Percentiles rank a stretch among this genome's conserved stretches.
Evolutionary conservation across 805 yeast species (phyloP).

Genomic region (Wickerhamiella nectarea): DNA sequence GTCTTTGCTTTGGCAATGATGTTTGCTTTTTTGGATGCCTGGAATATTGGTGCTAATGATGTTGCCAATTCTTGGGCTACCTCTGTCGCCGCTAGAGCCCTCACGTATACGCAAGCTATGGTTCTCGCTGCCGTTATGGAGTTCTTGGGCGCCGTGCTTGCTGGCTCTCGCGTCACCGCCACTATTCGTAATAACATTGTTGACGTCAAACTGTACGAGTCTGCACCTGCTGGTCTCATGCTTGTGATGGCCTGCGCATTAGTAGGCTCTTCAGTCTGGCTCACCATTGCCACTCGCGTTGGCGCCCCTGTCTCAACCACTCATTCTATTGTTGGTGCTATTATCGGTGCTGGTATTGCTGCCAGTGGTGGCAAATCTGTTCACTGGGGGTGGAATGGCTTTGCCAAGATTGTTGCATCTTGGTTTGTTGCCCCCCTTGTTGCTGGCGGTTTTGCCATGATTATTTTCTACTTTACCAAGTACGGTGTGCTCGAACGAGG

Average conservation of each 20-base stretch:
- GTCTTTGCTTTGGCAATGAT: constrained; percentile 55
- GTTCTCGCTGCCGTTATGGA: constrained; percentile 55
- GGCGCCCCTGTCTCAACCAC: constrained; percentile 77
- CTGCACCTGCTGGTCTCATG: constrained; percentile 59
- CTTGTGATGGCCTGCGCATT: constrained; percentile 63
- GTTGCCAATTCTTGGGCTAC: constrained; percentile 73
- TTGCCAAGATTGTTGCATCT: constrained; percentile 58
- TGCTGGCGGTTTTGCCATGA: constrained; percentile 50
- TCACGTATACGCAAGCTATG: constrained; percentile 67
- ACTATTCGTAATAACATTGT: constrained; percentile 56
- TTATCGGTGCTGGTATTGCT: constrained; percentile 63
- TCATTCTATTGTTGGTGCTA: constrained; percentile 64
- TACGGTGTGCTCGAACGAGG: constrained; percentile 43
- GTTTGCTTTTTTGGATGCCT: constrained; percentile 66
- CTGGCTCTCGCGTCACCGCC: constrained; percentile 61
- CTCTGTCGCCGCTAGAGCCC: constrained; percentile 54
- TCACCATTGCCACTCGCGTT: constrained; percentile 47
- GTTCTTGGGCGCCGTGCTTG: constrained; percentile 60
- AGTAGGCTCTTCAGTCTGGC: constrained; percentile 61
- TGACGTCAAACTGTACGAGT: constrained; percentile 35
- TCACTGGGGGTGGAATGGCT: constrained; percentile 56
- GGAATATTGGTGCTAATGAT: constrained; percentile 72
- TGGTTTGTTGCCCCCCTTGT: constrained; percentile 68
- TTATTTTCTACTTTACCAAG: constrained; percentile 46
- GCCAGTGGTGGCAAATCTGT: constrained; percentile 49